Evolutionary conservation across 2,329 filamentous ascomycete species (phyloP).

Genomic region (Calonectria honghensis): DNA sequence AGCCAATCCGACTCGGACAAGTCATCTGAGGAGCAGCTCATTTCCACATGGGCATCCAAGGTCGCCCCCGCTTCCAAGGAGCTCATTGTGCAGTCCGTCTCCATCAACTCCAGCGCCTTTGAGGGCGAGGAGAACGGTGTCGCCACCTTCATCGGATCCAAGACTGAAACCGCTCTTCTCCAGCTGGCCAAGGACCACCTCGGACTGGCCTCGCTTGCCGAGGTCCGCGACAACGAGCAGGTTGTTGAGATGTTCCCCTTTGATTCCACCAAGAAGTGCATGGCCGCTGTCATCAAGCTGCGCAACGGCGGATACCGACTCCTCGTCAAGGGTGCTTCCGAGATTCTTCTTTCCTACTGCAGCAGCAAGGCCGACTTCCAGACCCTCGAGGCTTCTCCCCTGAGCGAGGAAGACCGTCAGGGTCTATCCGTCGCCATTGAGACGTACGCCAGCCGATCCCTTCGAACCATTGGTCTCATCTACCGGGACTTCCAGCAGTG

Average conservation of each 20-base stretch:
- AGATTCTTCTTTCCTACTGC: slow-evolving; percentile 69
- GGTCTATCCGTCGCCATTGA: slow-evolving; percentile 62
- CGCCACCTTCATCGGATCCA: slow-evolving; percentile 70
- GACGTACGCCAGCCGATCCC: slow-evolving; percentile 77
- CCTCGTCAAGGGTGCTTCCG: slow-evolving; percentile 73
- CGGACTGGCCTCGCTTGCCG: slow-evolving; percentile 67
- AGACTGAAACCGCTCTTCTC: slow-evolving; percentile 73
- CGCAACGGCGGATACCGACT: slow-evolving; percentile 63
- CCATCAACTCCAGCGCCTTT: slow-evolving; percentile 76
- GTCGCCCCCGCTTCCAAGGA: slow-evolving; percentile 55
- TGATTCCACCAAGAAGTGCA: slow-evolving; percentile 71
- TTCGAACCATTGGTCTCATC: slow-evolving; percentile 83
- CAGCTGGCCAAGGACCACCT: slow-evolving; percentile 69
- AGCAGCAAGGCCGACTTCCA: slow-evolving; percentile 53
- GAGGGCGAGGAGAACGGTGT: slow-evolving; percentile 67
- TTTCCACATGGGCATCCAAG: slow-evolving; percentile 23
- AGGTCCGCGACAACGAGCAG: slow-evolving; percentile 66
- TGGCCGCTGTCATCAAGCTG: slow-evolving; percentile 71
- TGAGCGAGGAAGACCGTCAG: slow-evolving; percentile 59
- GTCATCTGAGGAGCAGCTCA: neutral
- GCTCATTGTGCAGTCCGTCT: slow-evolving; percentile 64
- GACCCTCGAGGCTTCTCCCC: slow-evolving; percentile 69
- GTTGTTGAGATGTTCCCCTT: slow-evolving; percentile 71
- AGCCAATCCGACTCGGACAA: slow-evolving; percentile 20
- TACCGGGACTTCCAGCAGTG: slow-evolving; percentile 82